Base-by-base conservation (phyloP, 2,329 filamentous ascomycete genomes). In the Alternaria ventricosa region DNA sequence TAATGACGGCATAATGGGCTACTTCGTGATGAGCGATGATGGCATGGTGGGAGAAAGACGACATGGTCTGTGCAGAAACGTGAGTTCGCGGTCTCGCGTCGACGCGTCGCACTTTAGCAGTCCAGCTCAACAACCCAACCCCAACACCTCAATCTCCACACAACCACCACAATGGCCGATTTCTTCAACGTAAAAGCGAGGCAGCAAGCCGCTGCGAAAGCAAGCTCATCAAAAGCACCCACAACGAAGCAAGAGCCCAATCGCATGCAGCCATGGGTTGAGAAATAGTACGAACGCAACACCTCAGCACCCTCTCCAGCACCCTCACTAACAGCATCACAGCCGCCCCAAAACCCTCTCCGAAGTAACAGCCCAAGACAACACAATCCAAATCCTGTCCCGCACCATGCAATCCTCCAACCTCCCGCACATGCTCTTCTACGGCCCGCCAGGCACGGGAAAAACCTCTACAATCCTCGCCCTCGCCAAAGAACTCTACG, bases 391-490 rank as follows among this genome's bases (percentile, higher is more conserved):
- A 58, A 91, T 98, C 71, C 90, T 99, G 45, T 92, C 95, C 78
- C 88, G 96, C 73, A 98, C 94, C 27, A 86, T 99, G 22, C 94
- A 98, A 85, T 94, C 95, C 74, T 93, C 94, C 67, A 99, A 99
- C 89, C 91, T 99, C 43, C 96, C 96, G 4, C 96, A 99, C 82
- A 97, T 99, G 93, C 92, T 99, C 75, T 98, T 98, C 86, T 99
- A 99, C 79, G 96, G 96, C 5, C 96, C 96, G 0, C 96, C 96
- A 0, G 96, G 96, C 45, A 99, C 96, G 0, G 96, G 96, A 72
- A 99, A 99, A 84, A 99, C 96, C 1, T 97, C 93, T 2, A 99
- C 96, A 0, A 94, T 99, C 73, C 92, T 99, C 68, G 96, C 96
- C 3, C 90, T 99, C 28, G 94, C 96, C 59, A 97, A 97, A 82